phyloP scores from a whole-genome alignment of 352 stramenopile species.

The Globisporangium megalacanthum region DNA sequence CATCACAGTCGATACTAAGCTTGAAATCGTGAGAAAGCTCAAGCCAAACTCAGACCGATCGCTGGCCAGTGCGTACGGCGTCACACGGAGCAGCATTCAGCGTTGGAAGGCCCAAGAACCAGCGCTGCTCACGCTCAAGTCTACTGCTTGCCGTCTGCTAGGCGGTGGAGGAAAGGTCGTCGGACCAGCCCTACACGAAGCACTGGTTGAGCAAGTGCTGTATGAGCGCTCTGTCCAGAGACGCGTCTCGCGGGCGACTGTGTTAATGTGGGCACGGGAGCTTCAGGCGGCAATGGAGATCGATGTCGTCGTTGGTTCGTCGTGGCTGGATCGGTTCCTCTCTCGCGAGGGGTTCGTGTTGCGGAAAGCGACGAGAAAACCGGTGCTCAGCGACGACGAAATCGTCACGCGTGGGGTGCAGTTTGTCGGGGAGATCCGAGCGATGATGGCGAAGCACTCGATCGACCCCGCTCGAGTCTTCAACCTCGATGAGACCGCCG shows the following conservation, averaged over 20 bases:
- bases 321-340: neutral
- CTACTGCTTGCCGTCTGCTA: too few species aligned
- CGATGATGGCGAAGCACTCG: too few species aligned
- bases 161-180: too few species aligned
- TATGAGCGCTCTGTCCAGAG: neutral
- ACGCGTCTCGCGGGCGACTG: neutral
- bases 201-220: too few species aligned
- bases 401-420: neutral
- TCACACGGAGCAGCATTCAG: too few species aligned
- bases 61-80: too few species aligned
- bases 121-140: too few species aligned
- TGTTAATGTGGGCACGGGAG: neutral
- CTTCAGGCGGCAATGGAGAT: neutral
- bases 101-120: too few species aligned
- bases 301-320: neutral
- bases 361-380: neutral
- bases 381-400: neutral
- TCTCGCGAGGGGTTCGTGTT: neutral
- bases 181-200: too few species aligned
- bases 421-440: neutral
- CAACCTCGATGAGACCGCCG: slow-evolving; percentile 1
- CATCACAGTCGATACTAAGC: too few species aligned
- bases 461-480: neutral
- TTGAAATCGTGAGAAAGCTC: too few species aligned
- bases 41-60: too few species aligned